These are phyloP conservation scores for Collybia mongolica DNA, from an alignment of 768 basidiomycete genomes.

Conservation along the genomic window DNA sequence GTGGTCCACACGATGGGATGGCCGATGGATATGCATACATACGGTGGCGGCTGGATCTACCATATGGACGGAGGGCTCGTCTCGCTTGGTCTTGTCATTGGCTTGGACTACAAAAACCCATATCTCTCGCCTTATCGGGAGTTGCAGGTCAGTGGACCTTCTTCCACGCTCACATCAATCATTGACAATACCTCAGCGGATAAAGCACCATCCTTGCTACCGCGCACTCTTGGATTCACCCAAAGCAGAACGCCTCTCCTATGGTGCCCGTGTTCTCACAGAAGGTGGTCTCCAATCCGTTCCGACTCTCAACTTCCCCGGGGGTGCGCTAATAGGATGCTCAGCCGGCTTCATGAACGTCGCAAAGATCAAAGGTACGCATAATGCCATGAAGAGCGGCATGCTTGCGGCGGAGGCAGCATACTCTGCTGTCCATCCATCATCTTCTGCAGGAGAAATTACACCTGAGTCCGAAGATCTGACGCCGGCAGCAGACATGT, in stretches of 20 bases:
- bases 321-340: constrained; percentile 93
- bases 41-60: constrained; percentile 94
- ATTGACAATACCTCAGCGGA: constrained; percentile 35
- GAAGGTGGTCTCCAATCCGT: constrained; percentile 95
- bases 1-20: constrained; percentile 95
- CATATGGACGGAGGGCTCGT: constrained; percentile 94
- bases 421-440: constrained; percentile 54
- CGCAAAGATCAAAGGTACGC: constrained; percentile 97
- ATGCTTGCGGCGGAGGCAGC: constrained; percentile 95
- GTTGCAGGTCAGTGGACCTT: constrained; percentile 64
- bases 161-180: neutral
- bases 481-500: constrained; percentile 54
- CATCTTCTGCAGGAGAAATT: neutral
- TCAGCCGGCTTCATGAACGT: constrained; percentile 96
- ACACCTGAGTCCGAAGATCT: constrained; percentile 10
- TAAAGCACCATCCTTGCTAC: constrained; percentile 98
- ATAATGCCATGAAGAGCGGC: constrained; percentile 99
- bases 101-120: constrained; percentile 93
- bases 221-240: constrained; percentile 72
- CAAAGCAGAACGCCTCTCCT: constrained; percentile 71
- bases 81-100: constrained; percentile 87
- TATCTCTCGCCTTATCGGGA: constrained; percentile 91
- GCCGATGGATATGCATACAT: constrained; percentile 81
- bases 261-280: constrained; percentile 86
- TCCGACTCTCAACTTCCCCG: constrained; percentile 83